phyloP scores from a whole-genome alignment of 1,284 basidiomycete genomes.

The Psilocybe mexicana region DNA sequence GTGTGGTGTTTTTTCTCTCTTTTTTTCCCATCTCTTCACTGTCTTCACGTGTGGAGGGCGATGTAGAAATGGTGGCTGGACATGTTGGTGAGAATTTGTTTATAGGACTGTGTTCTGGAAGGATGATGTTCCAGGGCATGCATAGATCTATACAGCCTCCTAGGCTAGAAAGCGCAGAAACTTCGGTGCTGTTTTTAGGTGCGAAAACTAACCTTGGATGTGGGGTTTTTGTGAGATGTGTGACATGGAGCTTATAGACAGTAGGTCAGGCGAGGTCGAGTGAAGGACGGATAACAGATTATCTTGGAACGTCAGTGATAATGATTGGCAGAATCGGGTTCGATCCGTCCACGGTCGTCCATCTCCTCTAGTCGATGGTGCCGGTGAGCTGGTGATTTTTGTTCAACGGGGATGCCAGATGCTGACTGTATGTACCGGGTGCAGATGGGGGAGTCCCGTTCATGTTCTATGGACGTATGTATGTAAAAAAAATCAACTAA shows the following conservation, averaged over 20 bases:
- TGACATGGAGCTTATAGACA: constrained; percentile 7
- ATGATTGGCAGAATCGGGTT: background rate
- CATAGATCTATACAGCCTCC: background rate
- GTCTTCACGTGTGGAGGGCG: background rate
- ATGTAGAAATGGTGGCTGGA: background rate
- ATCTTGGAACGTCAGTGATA: background rate
- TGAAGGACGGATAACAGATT: background rate
- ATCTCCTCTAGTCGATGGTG: background rate
- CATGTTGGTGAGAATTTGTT: constrained; percentile 1
- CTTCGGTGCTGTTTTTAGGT: constrained; percentile 12
- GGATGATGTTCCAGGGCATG: background rate
- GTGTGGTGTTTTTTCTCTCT: background rate
- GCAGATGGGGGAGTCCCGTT: background rate
- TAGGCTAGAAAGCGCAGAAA: constrained; percentile 12
- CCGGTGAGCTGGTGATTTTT: background rate
- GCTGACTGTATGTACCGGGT: background rate
- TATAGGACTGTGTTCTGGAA: background rate
- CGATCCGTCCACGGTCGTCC: background rate
- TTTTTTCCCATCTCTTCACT: background rate
- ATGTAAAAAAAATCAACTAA: background rate
- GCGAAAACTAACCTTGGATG: background rate
- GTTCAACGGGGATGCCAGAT: background rate
- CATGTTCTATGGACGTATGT: no score
- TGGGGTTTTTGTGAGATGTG: background rate
- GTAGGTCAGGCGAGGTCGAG: background rate